Evolutionary conservation across 805 yeast genomes (phyloP).

Genomic region (Cyberlindnera nakhonratchasimensis): DNA sequence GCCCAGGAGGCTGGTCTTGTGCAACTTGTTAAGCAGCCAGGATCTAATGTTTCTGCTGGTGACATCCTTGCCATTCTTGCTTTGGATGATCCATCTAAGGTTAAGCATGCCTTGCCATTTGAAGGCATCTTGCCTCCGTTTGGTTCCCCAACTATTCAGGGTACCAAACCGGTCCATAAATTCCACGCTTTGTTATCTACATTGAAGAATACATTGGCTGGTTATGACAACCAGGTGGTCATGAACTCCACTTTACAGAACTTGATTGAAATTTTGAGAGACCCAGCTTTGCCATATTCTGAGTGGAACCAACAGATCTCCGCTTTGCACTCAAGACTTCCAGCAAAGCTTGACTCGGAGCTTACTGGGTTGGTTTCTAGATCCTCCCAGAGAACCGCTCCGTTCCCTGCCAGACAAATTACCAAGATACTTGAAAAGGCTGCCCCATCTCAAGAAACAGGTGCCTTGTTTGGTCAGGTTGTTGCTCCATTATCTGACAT

Average conservation of each 20-base stretch:
- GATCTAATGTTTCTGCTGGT: constrained; percentile 95
- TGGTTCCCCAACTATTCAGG: constrained; percentile 80
- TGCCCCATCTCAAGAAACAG: constrained; percentile 47
- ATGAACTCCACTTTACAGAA: constrained; percentile 79
- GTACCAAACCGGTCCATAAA: constrained; percentile 79
- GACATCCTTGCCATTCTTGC: constrained; percentile 94
- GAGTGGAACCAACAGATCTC: constrained; percentile 87
- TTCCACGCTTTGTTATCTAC: constrained; percentile 57
- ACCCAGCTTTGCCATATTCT: constrained; percentile 83
- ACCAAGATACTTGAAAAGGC: constrained; percentile 67
- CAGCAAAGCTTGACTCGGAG: constrained; percentile 67
- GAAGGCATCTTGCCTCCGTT: constrained; percentile 90
- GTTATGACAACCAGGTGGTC: constrained; percentile 94
- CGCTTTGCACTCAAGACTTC: constrained; percentile 89
- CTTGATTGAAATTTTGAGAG: constrained; percentile 67
- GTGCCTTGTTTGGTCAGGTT: constrained; percentile 50
- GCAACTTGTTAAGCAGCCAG: constrained; percentile 94
- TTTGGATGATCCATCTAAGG: constrained; percentile 94
- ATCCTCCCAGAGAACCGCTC: constrained; percentile 59
- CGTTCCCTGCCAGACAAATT: constrained; percentile 91
- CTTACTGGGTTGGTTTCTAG: constrained; percentile 66
- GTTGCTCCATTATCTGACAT: constrained; percentile 73
- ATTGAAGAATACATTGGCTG: constrained; percentile 76
- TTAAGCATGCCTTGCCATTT: constrained; percentile 92
- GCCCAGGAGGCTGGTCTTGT: constrained; percentile 92